Percentiles rank a stretch among this genome's conserved stretches.
Evolutionary conservation across 441 rosid genomes (phyloP).

Genomic region (Eruca vesicaria): DNA sequence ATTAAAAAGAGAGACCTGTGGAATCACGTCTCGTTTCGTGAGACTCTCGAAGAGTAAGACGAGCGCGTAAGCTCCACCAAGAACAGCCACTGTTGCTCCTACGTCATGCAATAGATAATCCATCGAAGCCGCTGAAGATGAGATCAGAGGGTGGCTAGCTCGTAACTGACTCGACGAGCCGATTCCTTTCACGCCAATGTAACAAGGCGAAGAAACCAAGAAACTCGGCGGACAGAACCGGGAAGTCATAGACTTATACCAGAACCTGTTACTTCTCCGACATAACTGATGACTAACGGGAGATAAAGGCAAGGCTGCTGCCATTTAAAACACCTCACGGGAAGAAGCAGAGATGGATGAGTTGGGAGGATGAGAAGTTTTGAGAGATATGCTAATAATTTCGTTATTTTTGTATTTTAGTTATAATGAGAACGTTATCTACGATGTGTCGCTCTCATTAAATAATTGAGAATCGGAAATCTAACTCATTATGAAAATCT

Average conservation of each 20-base stretch:
- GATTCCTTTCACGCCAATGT: neutral
- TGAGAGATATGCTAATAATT: neutral
- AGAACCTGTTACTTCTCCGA: neutral
- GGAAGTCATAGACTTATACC: neutral
- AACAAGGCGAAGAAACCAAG: constrained; percentile 3
- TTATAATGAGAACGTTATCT: neutral
- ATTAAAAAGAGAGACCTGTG: constrained; percentile 47
- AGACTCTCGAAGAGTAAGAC: constrained; percentile 65
- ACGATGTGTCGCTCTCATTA: constrained; percentile 13
- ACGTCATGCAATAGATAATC: constrained; percentile 53
- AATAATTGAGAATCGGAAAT: neutral
- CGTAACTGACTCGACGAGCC: constrained; percentile 14
- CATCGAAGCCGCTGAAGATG: constrained; percentile 9
- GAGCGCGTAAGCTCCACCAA: constrained; percentile 68
- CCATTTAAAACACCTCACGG: constrained; percentile 5
- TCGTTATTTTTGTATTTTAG: neutral
- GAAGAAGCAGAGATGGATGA: neutral
- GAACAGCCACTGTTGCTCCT: constrained; percentile 65
- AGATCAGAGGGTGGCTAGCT: constrained; percentile 22
- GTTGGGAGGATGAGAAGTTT: neutral
- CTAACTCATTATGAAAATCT: neutral
- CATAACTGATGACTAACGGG: constrained; percentile 25
- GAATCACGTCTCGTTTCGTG: constrained; percentile 55
- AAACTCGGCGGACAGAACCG: constrained; percentile 16
- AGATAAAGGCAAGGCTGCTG: constrained; percentile 8